These are phyloP conservation scores for Backusella tuberculispora DNA, from an alignment of 192 early-diverging fungal genomes.

Conservation along the genomic window DNA sequence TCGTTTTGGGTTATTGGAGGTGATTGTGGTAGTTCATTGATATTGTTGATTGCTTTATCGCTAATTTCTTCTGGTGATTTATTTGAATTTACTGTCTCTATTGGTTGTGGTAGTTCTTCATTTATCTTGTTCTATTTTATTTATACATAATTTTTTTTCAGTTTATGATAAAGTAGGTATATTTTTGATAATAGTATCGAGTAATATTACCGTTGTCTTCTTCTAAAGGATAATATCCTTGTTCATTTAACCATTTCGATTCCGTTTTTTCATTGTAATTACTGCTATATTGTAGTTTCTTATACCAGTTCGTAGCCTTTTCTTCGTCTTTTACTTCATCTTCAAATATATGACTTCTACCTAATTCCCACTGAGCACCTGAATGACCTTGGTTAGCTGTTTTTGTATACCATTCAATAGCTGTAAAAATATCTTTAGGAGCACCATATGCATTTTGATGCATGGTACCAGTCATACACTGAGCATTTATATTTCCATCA, in stretches of 20 bases:
- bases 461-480: accelerated
- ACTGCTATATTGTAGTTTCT: not conserved
- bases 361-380: not conserved
- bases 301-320: not conserved
- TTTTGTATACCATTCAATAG: not conserved
- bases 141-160: too few relatives aligned
- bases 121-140: not conserved
- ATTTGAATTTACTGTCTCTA: too few relatives aligned
- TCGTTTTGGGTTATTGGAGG: too few relatives aligned
- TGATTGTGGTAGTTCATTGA: not conserved
- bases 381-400: not conserved
- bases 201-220: not conserved
- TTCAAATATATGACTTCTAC: not conserved
- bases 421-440: not conserved
- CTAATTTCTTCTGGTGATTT: too few relatives aligned
- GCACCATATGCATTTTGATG: not conserved
- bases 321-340: not conserved
- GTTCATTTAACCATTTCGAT: not conserved
- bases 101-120: too few relatives aligned
- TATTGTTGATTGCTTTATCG: not conserved
- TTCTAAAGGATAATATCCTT: not conserved
- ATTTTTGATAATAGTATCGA: too few relatives aligned
- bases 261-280: accelerated
- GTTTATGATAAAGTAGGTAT: too few relatives aligned
- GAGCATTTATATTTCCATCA: not conserved